These are phyloP conservation scores for Candida suzukii DNA, from an alignment of 805 yeast species.

Conservation along the genomic window DNA sequence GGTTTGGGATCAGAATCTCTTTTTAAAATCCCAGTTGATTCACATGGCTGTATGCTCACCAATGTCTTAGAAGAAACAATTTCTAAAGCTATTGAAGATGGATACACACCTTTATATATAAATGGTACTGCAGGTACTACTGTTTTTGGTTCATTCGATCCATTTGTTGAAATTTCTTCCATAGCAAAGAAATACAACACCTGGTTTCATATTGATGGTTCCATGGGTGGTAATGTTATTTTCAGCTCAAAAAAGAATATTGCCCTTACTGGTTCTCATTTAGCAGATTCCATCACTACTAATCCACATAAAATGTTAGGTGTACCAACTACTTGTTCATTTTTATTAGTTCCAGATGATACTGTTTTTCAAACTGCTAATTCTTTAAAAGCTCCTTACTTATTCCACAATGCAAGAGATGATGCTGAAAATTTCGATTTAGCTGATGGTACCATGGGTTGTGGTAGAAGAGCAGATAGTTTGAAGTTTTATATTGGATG, in stretches of 20 bases:
- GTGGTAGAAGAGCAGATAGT: constrained; percentile 82
- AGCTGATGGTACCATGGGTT: constrained; percentile 89
- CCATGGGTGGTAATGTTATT: constrained; percentile 85
- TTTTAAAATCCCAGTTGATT: constrained; percentile 53
- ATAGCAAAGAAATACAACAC: constrained; percentile 47
- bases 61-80: constrained; percentile 41
- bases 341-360: constrained; percentile 65
- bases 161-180: constrained; percentile 45
- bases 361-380: constrained; percentile 61
- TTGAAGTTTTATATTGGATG: constrained; percentile 73
- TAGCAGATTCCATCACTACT: constrained; percentile 70
- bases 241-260: constrained; percentile 44
- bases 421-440: constrained; percentile 59
- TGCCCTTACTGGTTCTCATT: constrained; percentile 50
- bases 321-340: constrained; percentile 74
- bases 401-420: constrained; percentile 55
- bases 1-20: constrained; percentile 64
- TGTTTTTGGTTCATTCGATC: constrained; percentile 79
- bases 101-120: constrained; percentile 65
- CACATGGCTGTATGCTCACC: constrained; percentile 50
- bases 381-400: constrained; percentile 72
- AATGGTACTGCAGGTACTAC: constrained; percentile 89
- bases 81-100: constrained; percentile 33
- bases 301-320: constrained; percentile 89
- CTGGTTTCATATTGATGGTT: constrained; percentile 85